Evolutionary conservation across 176 grass and related monocot genomes (phyloP), one percentile per base, ranked within the genome.

Genomic region (Musa itinerans): DNA sequence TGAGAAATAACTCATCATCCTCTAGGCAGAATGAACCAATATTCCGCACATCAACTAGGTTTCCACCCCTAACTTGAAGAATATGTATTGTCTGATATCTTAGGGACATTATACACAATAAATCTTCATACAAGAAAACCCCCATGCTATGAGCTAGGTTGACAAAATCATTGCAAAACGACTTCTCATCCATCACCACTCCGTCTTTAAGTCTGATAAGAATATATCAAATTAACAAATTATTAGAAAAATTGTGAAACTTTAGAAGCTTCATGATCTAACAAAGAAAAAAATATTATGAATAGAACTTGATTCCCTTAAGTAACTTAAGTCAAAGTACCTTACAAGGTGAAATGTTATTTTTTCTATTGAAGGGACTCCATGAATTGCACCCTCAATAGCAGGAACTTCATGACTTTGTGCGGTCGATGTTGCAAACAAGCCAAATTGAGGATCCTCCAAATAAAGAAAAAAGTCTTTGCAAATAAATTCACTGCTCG

Each of bases 341-440:
- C 93, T 92, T 76, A 96, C 87, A 89, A 92, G 94, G 88, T 97
- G 80, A 83, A 97, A 97, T 72, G 90, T 93, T 74, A 93, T 91
- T 81, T 91, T 97, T 74, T 97, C 94, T 69, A 97, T 82, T 9
- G 88, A 97, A 82, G 94, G 94, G 49, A 97, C 80, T 64, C 90
- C 88, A 2, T 85, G 83, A 78, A 93, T 83, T 56, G 94, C 88
- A 86, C 88, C 90, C 54, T 93, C 87, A 23, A 64, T 83, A 51
- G 78, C 72, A 77, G 16, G 72, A 63, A 79, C 63, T 27, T 97
- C 90, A 11, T 87, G 92, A 43, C 34, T 84, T 76, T 93, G 90
- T 21, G 78, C 81, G 65, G 90, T 97, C 72, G 94, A 97, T 59
- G 94, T 97, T 62, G 94, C 94, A 78, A 93, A 98, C 55, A 98